phyloP scores from a whole-genome alignment of 495 filamentous ascomycete species.

The Pseudevernia furfuracea region DNA sequence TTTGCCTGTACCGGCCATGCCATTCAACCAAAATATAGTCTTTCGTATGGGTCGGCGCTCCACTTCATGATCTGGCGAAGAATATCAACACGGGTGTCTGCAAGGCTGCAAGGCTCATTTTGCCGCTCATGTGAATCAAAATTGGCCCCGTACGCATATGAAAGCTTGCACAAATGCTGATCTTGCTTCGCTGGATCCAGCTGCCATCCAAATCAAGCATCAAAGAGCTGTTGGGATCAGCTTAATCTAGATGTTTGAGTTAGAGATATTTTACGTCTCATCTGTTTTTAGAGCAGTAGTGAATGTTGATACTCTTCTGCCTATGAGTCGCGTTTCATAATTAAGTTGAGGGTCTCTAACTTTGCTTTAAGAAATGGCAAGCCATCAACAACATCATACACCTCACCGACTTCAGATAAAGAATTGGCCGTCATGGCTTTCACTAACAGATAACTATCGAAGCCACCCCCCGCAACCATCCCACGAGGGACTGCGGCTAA shows the following conservation, averaged over 20 bases:
- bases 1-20: too few relatives aligned
- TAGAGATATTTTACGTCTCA: background rate
- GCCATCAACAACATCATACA: background rate
- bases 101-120: slow-evolving; percentile 29
- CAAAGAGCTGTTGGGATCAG: background rate
- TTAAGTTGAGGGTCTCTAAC: background rate
- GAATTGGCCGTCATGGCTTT: background rate
- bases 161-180: slow-evolving; percentile 12
- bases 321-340: background rate
- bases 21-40: too few relatives aligned
- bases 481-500: slow-evolving; percentile 3
- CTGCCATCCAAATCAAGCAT: background rate
- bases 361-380: background rate
- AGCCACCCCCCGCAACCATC: background rate
- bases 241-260: background rate
- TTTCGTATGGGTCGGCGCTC: slow-evolving; percentile 40
- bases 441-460: background rate
- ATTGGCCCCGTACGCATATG: slow-evolving; percentile 15
- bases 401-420: background rate
- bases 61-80: slow-evolving; percentile 32
- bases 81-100: slow-evolving; percentile 32
- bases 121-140: slow-evolving; percentile 27
- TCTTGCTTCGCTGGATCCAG: slow-evolving; percentile 14
- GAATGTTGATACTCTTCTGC: background rate
- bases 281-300: background rate